Base-by-base conservation (phyloP, 208 protist genomes). In the Trypanosoma mega region DNA sequence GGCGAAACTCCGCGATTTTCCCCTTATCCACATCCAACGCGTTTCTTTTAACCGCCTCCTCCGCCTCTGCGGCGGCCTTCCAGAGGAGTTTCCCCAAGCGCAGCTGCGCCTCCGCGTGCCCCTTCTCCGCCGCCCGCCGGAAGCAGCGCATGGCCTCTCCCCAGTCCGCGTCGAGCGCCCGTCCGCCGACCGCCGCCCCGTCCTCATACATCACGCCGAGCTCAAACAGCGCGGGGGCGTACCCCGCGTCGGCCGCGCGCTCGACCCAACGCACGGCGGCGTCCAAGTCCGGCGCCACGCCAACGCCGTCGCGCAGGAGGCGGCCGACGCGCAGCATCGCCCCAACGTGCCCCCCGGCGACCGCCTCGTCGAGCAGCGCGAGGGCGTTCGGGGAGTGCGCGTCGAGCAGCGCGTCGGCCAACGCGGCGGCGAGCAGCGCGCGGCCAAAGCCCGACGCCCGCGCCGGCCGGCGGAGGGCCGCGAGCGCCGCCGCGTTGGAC, bases 221-320 rank as follows among this genome's bases (percentile, higher is more conserved):
- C 54, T 95, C 89, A 58, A 91, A 85, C 80, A 92, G 80, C 8
- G 89, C 89, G 9, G 85, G 85, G 4, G 76, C 65, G 51, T 95
- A 93, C 9, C 83, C 81, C 0, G 74, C 36, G 6, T 56, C 41
- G 6, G 85, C 85, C 2, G 89, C 78, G 3, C 68, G 74, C 53
- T 80, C 74, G 20, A 95, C 47, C 85, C 85, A 93, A 37, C 59
- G 71, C 4, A 87, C 52, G 16, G 70, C 76, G 3, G 83, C 75
- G 3, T n/a, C 44, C 1, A 80, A 55, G 52, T 92, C 71, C 8
- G 37, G 26, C 14, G 64, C 20, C 11, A 93, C 60, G 0, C 76
- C 87, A 8, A 44, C 29, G 24, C 89, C 89, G 29, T 88, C 74
- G 24, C 78, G 77, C 34, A 95, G 72, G 56, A 81, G 85, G 1